Base-by-base conservation (phyloP, 2,329 filamentous ascomycete genomes). In the Neofusicoccum laricinum region DNA sequence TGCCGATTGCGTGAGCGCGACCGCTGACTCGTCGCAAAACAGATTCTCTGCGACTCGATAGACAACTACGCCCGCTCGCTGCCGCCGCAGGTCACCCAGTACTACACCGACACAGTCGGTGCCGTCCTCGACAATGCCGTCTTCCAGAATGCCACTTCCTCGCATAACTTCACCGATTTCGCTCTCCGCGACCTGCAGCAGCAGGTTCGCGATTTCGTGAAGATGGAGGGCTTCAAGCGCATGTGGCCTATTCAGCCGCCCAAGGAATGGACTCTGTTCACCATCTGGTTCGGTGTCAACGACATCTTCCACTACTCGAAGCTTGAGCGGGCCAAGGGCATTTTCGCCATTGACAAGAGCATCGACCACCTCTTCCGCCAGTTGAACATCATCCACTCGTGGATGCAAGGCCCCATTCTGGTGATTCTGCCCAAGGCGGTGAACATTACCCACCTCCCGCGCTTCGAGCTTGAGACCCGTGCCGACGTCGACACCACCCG, bases 271-370 rank as follows among this genome's bases (percentile, higher is more conserved):
- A 76, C 72, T 19, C 57, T 76, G 12, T 77, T 77, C 65, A 75
- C 75, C 7, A 70, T 78, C 10, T 73, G 71, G 46, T 76, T 78
- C 53, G 75, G 76, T 8, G 67, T 75, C 19, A 76, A 73, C 71
- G 76, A 78, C 51, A 64, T 78, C 21, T 66, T 74, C 65, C 71
- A 75, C 53, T 77, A 74, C 61, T 70, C 72, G 1, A 55, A 65
- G 3, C 64, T 77, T 49, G 71, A 75, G 15, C 70, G 70, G 34
- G 67, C 71, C 30, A 67, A 65, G 7, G 76, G 72, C 2, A 67
- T 73, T 46, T 68, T 68, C 30, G 73, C 74, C 8, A 73, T 77
- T 40, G 69, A 75, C 40, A 69, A 68, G 48, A 77, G 72, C 59
- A 72, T 78, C 32, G 69, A 71, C 34, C 69, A 71, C 41, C 67